Evolutionary conservation across 257 asterid genomes (phyloP), one percentile per base, ranked within the genome.

Genomic region (Rehmannia glutinosa): DNA sequence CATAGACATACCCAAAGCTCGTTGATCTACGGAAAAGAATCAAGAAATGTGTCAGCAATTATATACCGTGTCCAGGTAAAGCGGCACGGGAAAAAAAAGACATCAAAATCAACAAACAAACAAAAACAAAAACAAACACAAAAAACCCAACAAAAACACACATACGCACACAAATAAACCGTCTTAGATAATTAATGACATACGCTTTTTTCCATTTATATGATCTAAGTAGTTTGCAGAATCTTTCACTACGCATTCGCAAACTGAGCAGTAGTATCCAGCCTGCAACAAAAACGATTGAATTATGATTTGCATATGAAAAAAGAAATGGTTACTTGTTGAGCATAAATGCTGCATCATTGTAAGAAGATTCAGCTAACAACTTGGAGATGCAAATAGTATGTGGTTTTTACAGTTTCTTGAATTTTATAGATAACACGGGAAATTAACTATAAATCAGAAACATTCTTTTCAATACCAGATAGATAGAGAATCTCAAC

Each of bases 1-100:
- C 97, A 93, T 93, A 42, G 99, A 93, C 97, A 93, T 93, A 49
- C 99, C 99, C 92, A 93, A 74, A 66, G 99, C 99, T 79, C 97
- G 89, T 85, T 93, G 99, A 82, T 90, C 98, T 90, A 72, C 12
- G 45, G 25, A 51, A 66, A 50, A 68, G 45, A 75, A 36, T 53
- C 9, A 62, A 32, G 25, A 58, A 20, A 64, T 41, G 49, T 20
- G 24, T 56, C 35, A 42, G 53, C 38, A 41, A 41, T 41, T 53
- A 43, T 25, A 71, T 10, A 63, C 27, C 39, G 28, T 6, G 11
- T n/a, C 20, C 19, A 33, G 66, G 50, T 17, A 19, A 71, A 43
- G 36, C 35, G 59, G 38, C 35, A n/a, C n/a, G n/a, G n/a, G n/a
- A n/a, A n/a, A n/a, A n/a, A n/a, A n/a, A n/a, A n/a, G n/a, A n/a